Evolutionary conservation across 306 rosid genomes (phyloP), one percentile per base, ranked within the genome.

Genomic region (Vigna unguiculata): DNA sequence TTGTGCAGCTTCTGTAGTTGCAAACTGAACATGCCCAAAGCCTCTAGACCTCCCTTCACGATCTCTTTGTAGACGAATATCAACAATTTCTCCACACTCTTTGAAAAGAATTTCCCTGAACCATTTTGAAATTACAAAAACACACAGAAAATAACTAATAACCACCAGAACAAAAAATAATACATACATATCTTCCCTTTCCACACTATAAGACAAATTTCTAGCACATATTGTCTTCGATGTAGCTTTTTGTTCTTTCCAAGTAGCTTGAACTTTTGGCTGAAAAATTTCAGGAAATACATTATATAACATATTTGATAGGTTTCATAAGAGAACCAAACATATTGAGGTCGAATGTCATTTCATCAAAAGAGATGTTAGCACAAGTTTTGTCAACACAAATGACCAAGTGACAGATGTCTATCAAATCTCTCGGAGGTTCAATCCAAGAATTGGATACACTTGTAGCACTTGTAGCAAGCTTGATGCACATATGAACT

Each of bases 1-100:
- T 14, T 79, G 79, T 3, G 94, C 97, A 17, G 71, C 90, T 83
- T 85, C 96, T 21, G 76, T 71, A 2, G 90, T 86, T 62, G 86
- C 87, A 79, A 93, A 93, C 76, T 88, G 89, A 41, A 93, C 88
- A 69, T 93, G 96, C 3, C 90, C 98, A 83, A 67, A 85, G 17
- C 94, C 98, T 90, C 11, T 93, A 46, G 90, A 88, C 53, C 53
- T 47, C 43, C 96, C 96, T 4, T 85, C 91, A 0, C 19, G 30
- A 65, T 86, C 85, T 5, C 61, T 49, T 12, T 87, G 46, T 12
- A 93, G 83, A 62, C 90, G 92, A 16, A 93, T 76, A 45, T 88
- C 90, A 77, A 88, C 87, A 62, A 92, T 71, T 73, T 84, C 88
- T 43, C 48, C 48, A 12, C 48, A 43, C 15, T 11, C 48, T 43